Evolutionary conservation across 108 stramenopile genomes (phyloP).

Genomic region (Fragilaria crotonensis): DNA sequence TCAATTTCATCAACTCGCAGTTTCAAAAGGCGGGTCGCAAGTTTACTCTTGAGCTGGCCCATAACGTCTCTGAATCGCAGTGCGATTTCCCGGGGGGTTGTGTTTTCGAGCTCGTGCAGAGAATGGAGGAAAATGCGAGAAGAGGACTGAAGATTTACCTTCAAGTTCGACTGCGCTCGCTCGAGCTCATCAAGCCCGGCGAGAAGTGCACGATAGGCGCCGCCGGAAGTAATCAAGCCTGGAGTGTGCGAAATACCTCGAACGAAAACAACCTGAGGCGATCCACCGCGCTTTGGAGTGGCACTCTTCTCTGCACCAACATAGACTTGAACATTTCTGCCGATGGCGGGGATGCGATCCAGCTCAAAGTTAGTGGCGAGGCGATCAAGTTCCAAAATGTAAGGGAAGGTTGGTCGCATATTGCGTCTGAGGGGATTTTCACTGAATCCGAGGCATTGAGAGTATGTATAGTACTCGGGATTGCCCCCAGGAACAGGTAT

Average conservation of each 20-base stretch:
- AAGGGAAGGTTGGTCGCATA: constrained; percentile 96
- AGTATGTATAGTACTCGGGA: constrained; percentile 85
- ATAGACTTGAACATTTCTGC: constrained; percentile 89
- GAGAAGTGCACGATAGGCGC: constrained; percentile 69
- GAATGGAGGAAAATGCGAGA: constrained; percentile 92
- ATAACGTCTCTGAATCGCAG: constrained; percentile 56
- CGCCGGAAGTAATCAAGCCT: constrained; percentile 58
- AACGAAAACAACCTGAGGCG: constrained; percentile 89
- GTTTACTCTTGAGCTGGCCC: constrained; percentile 65
- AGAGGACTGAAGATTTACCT: constrained; percentile 81
- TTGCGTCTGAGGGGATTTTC: constrained; percentile 91
- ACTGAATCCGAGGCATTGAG: constrained; percentile 60
- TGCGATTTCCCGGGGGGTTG: constrained; percentile 63
- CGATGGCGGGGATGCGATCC: constrained; percentile 82
- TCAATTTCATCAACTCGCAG: constrained; percentile 97
- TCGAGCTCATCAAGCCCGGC: constrained; percentile 95
- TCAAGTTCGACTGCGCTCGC: constrained; percentile 85
- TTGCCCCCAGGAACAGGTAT: constrained; percentile 60
- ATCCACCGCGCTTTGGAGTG: constrained; percentile 47
- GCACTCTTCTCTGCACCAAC: constrained; percentile 76
- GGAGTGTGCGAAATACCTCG: constrained; percentile 88
- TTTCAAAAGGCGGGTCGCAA: constrained; percentile 88
- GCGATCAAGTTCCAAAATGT: constrained; percentile 84
- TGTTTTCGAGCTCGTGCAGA: constrained; percentile 72
- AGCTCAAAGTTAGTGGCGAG: constrained; percentile 78